phyloP scores from a whole-genome alignment of 345 rosid species.

The Excoecaria agallocha region DNA sequence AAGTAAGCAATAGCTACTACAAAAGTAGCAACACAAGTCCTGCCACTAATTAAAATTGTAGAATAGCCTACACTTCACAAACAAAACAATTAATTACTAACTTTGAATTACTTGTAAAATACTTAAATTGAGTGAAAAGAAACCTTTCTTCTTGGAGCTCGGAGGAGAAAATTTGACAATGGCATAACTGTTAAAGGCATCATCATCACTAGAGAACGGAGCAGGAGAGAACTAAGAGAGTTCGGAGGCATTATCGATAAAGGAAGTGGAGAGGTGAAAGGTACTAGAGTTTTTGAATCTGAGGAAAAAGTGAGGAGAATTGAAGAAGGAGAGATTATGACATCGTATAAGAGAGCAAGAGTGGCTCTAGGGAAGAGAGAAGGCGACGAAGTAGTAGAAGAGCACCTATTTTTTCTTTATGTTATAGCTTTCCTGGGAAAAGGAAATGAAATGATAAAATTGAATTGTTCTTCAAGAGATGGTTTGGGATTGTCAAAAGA shows the following conservation, averaged over 20 bases:
- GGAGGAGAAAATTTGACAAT: conserved; percentile 34
- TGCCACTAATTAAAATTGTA: conserved; percentile 43
- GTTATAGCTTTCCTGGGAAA: background rate
- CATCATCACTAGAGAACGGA: conserved; percentile 17
- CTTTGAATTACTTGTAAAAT: background rate
- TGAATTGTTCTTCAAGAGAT: too few relatives aligned
- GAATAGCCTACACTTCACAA: conserved; percentile 44
- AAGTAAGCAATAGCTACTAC: conserved; percentile 61
- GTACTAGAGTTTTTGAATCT: conserved; percentile 33
- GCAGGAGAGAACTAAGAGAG: conserved; percentile 55
- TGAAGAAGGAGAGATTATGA: conserved; percentile 27
- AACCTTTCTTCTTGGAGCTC: conserved; percentile 39
- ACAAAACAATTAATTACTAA: background rate
- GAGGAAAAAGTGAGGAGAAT: conserved; percentile 10
- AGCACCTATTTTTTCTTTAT: conserved; percentile 44
- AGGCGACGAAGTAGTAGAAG: conserved; percentile 29
- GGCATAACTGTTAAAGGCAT: conserved; percentile 63
- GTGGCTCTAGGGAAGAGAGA: conserved; percentile 28
- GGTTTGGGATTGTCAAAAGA: too few relatives aligned
- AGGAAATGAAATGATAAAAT: background rate
- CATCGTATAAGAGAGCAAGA: conserved; percentile 25
- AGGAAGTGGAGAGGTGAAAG: conserved; percentile 44
- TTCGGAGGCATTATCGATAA: conserved; percentile 25
- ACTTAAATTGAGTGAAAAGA: background rate
- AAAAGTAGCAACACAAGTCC: conserved; percentile 46